Percentiles rank a stretch among this genome's conserved stretches.
Conservation (phyloP, 352 stramenopile species). For the Nothophytophthora sp. region DNA sequence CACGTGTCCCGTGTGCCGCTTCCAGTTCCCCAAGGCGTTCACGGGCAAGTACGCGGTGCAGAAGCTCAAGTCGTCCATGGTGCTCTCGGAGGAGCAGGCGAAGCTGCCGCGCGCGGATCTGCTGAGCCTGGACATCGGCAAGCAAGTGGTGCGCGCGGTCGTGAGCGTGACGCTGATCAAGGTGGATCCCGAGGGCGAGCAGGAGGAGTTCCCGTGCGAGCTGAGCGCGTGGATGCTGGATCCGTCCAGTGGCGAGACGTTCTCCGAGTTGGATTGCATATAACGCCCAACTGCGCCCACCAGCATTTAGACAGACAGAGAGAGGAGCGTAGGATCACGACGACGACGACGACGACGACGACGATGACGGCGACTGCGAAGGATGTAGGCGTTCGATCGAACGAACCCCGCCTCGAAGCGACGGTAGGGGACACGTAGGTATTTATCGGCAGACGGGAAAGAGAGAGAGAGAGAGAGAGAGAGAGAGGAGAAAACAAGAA, state of each 20-base stretch:
- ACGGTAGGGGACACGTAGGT: conserved; percentile 34
- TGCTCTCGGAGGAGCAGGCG: conserved; percentile 46
- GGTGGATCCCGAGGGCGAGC: conserved; percentile 41
- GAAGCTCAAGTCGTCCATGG: conserved; percentile 62
- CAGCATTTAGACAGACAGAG: conserved; percentile 25
- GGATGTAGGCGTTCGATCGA: too few relatives aligned
- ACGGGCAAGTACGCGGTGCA: conserved; percentile 69
- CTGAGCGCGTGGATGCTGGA: conserved; percentile 56
- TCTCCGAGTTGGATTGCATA: conserved; percentile 47
- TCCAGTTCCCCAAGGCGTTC: conserved; percentile 83
- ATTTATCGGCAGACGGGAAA: conserved; percentile 33
- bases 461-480: conserved; percentile 3
- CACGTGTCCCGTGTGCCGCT: conserved; percentile 94
- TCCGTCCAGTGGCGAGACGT: conserved; percentile 32
- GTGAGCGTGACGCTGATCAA: conserved; percentile 67
- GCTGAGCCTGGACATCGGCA: conserved; percentile 44
- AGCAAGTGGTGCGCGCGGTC: conserved; percentile 53
- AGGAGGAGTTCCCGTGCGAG: conserved; percentile 63
- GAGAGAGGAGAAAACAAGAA: conserved; percentile 2
- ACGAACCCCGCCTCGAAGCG: conserved; percentile 9
- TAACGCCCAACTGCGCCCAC: conserved; percentile 3
- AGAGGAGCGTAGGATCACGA: conserved; percentile 20
- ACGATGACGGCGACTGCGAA: conserved; percentile 2
- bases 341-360: conserved; percentile 2
- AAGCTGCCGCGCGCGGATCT: conserved; percentile 43